Evolutionary conservation across 1,284 basidiomycete genomes (phyloP).

Genomic region (Malassezia japonica): DNA sequence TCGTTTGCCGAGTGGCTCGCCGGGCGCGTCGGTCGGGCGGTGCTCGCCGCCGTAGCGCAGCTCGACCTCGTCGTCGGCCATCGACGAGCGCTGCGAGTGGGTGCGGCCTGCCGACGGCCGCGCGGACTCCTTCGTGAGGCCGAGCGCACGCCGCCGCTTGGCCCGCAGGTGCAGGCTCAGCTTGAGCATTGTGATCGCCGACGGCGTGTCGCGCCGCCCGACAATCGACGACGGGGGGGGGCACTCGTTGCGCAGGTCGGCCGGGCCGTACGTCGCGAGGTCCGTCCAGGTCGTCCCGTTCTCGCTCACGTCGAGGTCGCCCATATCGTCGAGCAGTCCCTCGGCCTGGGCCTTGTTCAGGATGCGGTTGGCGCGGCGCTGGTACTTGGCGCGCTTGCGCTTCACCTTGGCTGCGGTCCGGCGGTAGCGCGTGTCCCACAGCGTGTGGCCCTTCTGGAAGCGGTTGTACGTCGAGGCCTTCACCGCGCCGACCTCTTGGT

Average conservation of each 20-base stretch:
- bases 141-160: conserved; percentile 5
- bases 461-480: conserved; percentile 33
- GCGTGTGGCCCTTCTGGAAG: conserved; percentile 28
- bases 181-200: conserved; percentile 11
- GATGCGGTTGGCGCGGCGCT: conserved; percentile 11
- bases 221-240: conserved; percentile 28
- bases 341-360: conserved; percentile 18
- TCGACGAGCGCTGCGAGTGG: background rate
- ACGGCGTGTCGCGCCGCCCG: conserved; percentile 23
- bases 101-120: background rate
- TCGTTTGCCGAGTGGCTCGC: conserved; percentile 4
- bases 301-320: background rate
- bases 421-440: conserved; percentile 29
- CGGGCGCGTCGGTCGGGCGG: background rate
- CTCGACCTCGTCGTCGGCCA: conserved; percentile 7
- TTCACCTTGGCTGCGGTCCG: conserved; percentile 14
- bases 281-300: conserved; percentile 16
- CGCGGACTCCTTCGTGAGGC: background rate
- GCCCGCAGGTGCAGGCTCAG: conserved; percentile 16
- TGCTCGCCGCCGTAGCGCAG: background rate
- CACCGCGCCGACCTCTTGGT: conserved; percentile 55
- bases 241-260: conserved; percentile 21
- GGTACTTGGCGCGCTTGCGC: conserved; percentile 15
- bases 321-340: conserved; percentile 18
- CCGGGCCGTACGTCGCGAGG: conserved; percentile 19